phyloP scores from a whole-genome alignment of 805 yeast species.

The Crinitomyces ghanaensis region DNA sequence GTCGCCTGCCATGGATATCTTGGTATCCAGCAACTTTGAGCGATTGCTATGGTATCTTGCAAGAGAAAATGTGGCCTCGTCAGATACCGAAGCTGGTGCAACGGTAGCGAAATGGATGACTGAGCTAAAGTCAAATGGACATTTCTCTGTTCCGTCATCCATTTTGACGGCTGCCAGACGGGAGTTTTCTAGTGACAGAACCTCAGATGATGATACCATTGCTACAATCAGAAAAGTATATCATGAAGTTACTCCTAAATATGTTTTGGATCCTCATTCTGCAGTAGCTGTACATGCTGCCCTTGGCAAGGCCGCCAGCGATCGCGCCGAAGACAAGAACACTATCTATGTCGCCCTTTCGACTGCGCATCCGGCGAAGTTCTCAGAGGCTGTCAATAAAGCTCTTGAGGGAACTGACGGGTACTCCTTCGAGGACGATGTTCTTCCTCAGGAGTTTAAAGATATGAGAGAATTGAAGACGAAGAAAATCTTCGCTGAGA shows the following conservation, averaged over 20 bases:
- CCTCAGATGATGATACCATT: constrained; percentile 68
- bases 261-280: constrained; percentile 91
- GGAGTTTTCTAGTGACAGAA: constrained; percentile 70
- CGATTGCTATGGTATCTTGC: constrained; percentile 92
- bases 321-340: constrained; percentile 32
- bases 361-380: constrained; percentile 98
- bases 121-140: constrained; percentile 63
- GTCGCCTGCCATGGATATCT: constrained; percentile 98
- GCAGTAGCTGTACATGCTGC: constrained; percentile 88
- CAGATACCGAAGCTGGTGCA: constrained; percentile 61
- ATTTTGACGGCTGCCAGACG: constrained; percentile 55
- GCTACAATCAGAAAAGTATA: constrained; percentile 66
- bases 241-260: constrained; percentile 42
- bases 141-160: constrained; percentile 54
- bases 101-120: constrained; percentile 66
- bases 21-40: constrained; percentile 91
- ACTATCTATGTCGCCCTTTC: constrained; percentile 57
- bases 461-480: constrained; percentile 59
- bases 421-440: constrained; percentile 79
- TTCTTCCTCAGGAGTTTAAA: constrained; percentile 79
- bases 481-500: constrained; percentile 60
- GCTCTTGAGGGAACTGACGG: constrained; percentile 56
- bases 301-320: constrained; percentile 48
- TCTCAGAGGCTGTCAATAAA: constrained; percentile 86
- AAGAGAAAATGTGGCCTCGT: constrained; percentile 50